phyloP scores from a whole-genome alignment of 495 filamentous ascomycete species.

The Penicillium egyptiacum region DNA sequence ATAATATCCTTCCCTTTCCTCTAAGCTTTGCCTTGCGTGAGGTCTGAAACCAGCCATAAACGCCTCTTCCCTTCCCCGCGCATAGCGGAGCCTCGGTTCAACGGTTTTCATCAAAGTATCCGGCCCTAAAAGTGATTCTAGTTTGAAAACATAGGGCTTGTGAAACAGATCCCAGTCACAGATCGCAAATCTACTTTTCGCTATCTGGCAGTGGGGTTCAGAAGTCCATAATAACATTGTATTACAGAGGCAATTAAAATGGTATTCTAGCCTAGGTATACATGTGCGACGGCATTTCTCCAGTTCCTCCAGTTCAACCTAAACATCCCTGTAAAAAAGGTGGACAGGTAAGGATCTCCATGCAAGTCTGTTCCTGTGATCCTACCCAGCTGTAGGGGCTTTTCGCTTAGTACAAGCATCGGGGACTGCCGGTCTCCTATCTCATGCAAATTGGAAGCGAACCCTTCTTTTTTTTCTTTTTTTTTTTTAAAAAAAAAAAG shows the following conservation, averaged over 20 bases:
- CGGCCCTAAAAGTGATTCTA: not conserved
- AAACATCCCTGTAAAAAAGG: not conserved
- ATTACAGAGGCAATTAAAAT: not conserved
- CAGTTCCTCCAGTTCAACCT: not conserved
- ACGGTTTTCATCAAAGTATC: slow-evolving; percentile 8
- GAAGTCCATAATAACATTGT: slow-evolving; percentile 9
- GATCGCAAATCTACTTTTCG: slow-evolving; percentile 12
- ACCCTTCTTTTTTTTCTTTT: too few relatives aligned
- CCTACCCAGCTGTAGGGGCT: slow-evolving; percentile 1
- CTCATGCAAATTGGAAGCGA: not conserved
- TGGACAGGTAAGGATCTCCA: slow-evolving; percentile 6
- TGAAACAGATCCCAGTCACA: not conserved
- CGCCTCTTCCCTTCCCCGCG: slow-evolving; percentile 11
- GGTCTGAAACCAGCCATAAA: slow-evolving; percentile 8
- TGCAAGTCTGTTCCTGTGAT: not conserved
- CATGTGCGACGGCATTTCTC: slow-evolving; percentile 5
- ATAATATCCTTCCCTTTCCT: not conserved
- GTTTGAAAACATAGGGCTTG: slow-evolving; percentile 9
- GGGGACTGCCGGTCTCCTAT: slow-evolving; percentile 7
- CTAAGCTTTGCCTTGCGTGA: slow-evolving; percentile 6
- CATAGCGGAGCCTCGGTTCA: slow-evolving; percentile 16
- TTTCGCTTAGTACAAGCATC: not conserved
- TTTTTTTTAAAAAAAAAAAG: not conserved
- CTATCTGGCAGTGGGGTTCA: slow-evolving; percentile 8
- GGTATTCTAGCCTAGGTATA: not conserved